Base-by-base conservation (phyloP, 2,329 filamentous ascomycete genomes). In the Alternaria sp. region DNA sequence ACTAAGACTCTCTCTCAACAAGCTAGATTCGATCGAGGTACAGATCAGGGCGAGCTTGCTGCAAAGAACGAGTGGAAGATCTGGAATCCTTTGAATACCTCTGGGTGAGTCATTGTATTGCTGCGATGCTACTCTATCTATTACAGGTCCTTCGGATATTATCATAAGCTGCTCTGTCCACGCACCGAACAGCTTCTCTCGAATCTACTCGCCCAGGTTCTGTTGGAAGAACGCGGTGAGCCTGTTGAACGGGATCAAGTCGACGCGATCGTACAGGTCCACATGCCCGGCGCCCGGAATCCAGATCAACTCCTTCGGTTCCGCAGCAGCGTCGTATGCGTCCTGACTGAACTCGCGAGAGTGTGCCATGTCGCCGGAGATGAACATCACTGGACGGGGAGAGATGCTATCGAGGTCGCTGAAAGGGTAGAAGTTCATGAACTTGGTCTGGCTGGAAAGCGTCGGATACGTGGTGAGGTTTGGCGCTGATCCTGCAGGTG, bases 221-320 rank as follows among this genome's bases (percentile, higher is more conserved):
- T 51, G 28, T 4, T 51, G 56, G 66, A 75, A 75, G 26, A 75
- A 79, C 6, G 67, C 49, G 0, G 71, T 71, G 25, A 80, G 70
- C 57, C 65, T 75, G 8, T 57, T 64, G 20, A 79, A 80, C 6
- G 78, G 78, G 21, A 80, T 80, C 15, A 81, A 72, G 3, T 75
- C 75, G 2, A 74, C 69, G 2, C 78, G 78, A 63, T 81, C 79
- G 37, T 81, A 81, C 5, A 81, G 68, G 44, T 81, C 79, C 3
- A 77, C 77, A 50, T 81, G 79, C 3, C 77, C 75, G 9, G 77
- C 75, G 2, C 75, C 69, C 0, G 72, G 50, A 0, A 82, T 60
- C 75, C 75, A 78, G 7, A 75, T 8, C 50, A 81, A 37, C 64
- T 81, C 78, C 68, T 81, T 81, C 8, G 79, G 80, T 60, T 81